Conservation (phyloP, 352 stramenopile genomes). For the Blastocystis sp. region DNA sequence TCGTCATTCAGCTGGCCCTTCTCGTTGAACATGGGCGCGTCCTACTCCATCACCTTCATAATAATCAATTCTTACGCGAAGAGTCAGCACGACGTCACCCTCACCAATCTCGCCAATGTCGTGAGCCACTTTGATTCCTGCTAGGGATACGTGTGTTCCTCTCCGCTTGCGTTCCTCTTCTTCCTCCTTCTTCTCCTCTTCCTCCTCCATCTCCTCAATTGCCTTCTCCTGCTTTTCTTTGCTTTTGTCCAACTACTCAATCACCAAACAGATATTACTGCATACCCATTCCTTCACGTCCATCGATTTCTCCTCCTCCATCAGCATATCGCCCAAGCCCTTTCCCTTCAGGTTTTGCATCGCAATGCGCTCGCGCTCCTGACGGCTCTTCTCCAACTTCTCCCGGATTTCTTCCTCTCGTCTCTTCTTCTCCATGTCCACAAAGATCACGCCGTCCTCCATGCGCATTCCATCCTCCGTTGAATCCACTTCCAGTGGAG, state of each 20-base stretch:
- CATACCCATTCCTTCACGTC: conserved; percentile 62
- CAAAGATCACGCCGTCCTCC: conserved; percentile 37
- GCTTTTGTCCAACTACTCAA: conserved; percentile 23
- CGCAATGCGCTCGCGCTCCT: conserved; percentile 18
- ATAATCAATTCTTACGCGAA: neutral
- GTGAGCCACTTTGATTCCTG: conserved; percentile 67
- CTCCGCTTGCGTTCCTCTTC: neutral
- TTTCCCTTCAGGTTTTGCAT: conserved; percentile 46
- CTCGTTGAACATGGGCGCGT: conserved; percentile 63
- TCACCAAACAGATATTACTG: neutral
- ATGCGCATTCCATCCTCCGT: conserved; percentile 8
- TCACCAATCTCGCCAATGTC: conserved; percentile 66
- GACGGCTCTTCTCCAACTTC: conserved; percentile 46
- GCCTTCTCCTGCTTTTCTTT: conserved; percentile 53
- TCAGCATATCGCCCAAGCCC: conserved; percentile 41
- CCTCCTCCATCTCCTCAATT: conserved; percentile 40
- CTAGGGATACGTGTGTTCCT: conserved; percentile 12
- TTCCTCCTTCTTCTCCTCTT: conserved; percentile 43
- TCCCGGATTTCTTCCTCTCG: conserved; percentile 56
- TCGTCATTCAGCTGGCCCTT: conserved; percentile 45
- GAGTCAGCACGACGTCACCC: conserved; percentile 66
- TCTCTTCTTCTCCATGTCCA: conserved; percentile 26
- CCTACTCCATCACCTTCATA: conserved; percentile 3
- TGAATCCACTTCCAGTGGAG: conserved; percentile 22
- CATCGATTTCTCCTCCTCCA: conserved; percentile 13